phyloP scores from a whole-genome alignment of 2,329 filamentous ascomycete species.

The Fusarium nygamai region DNA sequence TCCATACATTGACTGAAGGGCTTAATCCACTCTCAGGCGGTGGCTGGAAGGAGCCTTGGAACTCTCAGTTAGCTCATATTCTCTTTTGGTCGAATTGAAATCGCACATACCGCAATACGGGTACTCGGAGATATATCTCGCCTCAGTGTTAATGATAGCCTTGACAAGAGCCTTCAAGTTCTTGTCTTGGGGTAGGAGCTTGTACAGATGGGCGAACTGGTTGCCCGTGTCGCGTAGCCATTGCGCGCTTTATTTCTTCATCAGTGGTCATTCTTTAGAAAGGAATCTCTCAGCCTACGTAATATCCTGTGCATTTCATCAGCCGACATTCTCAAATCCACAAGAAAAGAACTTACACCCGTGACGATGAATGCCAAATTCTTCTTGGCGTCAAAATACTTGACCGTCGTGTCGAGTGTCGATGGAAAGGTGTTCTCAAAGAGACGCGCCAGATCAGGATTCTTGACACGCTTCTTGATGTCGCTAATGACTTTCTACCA shows the following conservation, averaged over 20 bases:
- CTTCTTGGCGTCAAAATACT: slow-evolving; percentile 9
- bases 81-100: accelerated
- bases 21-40: slow-evolving; percentile 13
- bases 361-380: slow-evolving; percentile 21
- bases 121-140: slow-evolving; percentile 17
- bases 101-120: slow-evolving; percentile 11
- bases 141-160: slow-evolving; percentile 22
- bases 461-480: slow-evolving; percentile 18
- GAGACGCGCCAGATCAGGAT: slow-evolving; percentile 15
- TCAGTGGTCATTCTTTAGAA: not conserved
- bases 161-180: slow-evolving; percentile 14
- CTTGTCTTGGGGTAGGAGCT: slow-evolving; percentile 7
- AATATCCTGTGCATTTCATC: not conserved
- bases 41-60: slow-evolving; percentile 12
- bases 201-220: slow-evolving; percentile 24
- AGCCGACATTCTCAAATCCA: not conserved
- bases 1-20: slow-evolving; percentile 10
- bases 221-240: slow-evolving; percentile 22
- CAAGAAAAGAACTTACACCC: not conserved
- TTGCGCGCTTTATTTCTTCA: not conserved
- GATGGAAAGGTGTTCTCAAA: slow-evolving; percentile 26
- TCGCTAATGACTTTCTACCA: slow-evolving; percentile 14
- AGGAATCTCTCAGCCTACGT: not conserved
- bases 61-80: not conserved
- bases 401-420: slow-evolving; percentile 16